Evolutionary conservation across 352 stramenopile species (phyloP).

Genomic region (Hyaloperonospora arabidopsidis): DNA sequence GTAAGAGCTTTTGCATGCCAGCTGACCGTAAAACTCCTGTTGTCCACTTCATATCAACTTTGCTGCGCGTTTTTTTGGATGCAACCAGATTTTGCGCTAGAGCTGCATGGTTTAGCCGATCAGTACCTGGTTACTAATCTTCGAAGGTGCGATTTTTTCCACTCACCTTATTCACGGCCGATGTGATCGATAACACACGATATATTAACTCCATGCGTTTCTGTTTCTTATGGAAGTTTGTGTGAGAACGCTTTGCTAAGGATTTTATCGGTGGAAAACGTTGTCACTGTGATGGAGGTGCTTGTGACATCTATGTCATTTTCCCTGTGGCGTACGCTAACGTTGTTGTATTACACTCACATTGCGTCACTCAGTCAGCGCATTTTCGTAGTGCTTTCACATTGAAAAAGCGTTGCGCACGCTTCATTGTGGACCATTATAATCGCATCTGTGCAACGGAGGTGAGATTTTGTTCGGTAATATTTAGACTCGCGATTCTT

Average conservation of each 20-base stretch:
- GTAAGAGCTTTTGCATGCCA: conserved; percentile 16
- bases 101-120: conserved; percentile 76
- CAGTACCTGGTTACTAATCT: conserved; percentile 75
- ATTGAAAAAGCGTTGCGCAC: conserved; percentile 75
- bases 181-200: too few relatives aligned
- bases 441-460: conserved; percentile 60
- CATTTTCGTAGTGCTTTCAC: conserved; percentile 58
- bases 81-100: conserved; percentile 61
- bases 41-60: not conserved
- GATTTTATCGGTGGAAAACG: conserved; percentile 69
- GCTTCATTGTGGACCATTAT: conserved; percentile 80
- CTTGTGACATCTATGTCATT: not conserved
- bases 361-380: conserved; percentile 36
- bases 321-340: not conserved
- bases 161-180: too few relatives aligned
- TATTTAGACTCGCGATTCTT: not conserved
- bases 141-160: conserved; percentile 26
- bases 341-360: not conserved
- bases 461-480: conserved; percentile 20
- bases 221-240: conserved; percentile 25
- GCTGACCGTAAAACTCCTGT: not conserved
- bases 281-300: conserved; percentile 64
- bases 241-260: conserved; percentile 69
- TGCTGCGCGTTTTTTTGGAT: not conserved
- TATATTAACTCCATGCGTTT: not conserved